These are phyloP conservation scores for Starmerella ratchasimensis DNA, from an alignment of 805 yeast genomes.

Conservation along the genomic window DNA sequence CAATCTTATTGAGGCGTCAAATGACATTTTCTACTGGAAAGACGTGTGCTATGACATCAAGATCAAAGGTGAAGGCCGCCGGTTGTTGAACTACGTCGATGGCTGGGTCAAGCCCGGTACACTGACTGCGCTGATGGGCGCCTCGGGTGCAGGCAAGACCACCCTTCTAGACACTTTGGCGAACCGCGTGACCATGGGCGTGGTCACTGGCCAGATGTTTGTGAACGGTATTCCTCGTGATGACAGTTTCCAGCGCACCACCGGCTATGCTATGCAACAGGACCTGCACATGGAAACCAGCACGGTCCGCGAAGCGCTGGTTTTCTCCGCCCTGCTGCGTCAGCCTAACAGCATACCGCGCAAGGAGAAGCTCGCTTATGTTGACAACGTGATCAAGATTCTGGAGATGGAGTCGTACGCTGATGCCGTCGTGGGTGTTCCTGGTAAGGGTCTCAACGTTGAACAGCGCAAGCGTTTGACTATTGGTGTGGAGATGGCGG, in stretches of 20 bases:
- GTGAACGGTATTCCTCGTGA: slow-evolving; percentile 57
- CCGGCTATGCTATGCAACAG: slow-evolving; percentile 74
- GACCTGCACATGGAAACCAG: slow-evolving; percentile 57
- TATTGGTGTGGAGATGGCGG: slow-evolving; percentile 59
- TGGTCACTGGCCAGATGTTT: slow-evolving; percentile 54
- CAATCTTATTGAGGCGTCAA: slow-evolving; percentile 24
- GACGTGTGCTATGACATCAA: slow-evolving; percentile 46
- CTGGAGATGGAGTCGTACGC: slow-evolving; percentile 58
- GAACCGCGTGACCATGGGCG: slow-evolving; percentile 57
- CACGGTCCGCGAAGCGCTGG: slow-evolving; percentile 62
- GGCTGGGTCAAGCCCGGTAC: slow-evolving; percentile 76
- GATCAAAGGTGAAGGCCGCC: slow-evolving; percentile 28
- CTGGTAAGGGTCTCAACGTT: slow-evolving; percentile 59
- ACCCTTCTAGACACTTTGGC: slow-evolving; percentile 61
- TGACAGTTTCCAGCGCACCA: slow-evolving; percentile 56
- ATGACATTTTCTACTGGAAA: slow-evolving; percentile 49
- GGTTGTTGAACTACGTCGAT: slow-evolving; percentile 36
- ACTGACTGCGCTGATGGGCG: slow-evolving; percentile 72
- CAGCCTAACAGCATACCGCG: slow-evolving; percentile 46
- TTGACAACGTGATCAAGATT: slow-evolving; percentile 50
- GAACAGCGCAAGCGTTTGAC: slow-evolving; percentile 57
- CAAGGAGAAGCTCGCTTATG: slow-evolving; percentile 50
- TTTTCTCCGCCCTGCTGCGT: slow-evolving; percentile 58
- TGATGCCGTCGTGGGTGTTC: slow-evolving; percentile 67
- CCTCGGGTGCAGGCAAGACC: slow-evolving; percentile 80